Evolutionary conservation across 331 rosid species (phyloP).

Genomic region (Malus hybrid): DNA sequence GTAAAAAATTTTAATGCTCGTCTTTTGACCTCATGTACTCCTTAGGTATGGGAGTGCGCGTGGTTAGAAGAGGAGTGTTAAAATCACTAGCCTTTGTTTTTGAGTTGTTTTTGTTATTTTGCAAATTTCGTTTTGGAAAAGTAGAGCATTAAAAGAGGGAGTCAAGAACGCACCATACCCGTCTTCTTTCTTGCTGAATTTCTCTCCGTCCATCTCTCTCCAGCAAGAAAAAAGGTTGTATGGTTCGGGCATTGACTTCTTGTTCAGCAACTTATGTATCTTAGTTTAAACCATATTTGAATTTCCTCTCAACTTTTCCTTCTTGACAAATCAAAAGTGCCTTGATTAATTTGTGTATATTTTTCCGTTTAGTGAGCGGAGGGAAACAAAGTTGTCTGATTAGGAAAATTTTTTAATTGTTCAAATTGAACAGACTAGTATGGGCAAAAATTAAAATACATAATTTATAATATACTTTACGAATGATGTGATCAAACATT

Average conservation of each 20-base stretch:
- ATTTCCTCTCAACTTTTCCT: not conserved
- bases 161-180: conserved; percentile 92
- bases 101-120: not conserved
- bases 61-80: not conserved
- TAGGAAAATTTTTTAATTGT: not conserved
- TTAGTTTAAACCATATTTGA: not conserved
- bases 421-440: too few relatives aligned
- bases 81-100: not conserved
- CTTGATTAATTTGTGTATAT: not conserved
- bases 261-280: conserved; percentile 25
- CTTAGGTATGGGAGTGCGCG: not conserved
- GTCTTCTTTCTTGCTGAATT: conserved; percentile 7
- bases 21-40: too few relatives aligned
- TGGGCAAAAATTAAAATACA: not conserved
- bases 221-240: conserved; percentile 12
- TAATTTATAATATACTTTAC: too few relatives aligned
- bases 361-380: not conserved
- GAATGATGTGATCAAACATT: too few relatives aligned
- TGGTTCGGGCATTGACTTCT: conserved; percentile 98
- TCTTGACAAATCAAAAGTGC: not conserved
- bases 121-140: not conserved
- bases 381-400: too few relatives aligned
- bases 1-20: too few relatives aligned
- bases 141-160: conserved; percentile 37
- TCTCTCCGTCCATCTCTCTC: not conserved